phyloP scores from a whole-genome alignment of 306 rosid genomes.

The Myrica gale region DNA sequence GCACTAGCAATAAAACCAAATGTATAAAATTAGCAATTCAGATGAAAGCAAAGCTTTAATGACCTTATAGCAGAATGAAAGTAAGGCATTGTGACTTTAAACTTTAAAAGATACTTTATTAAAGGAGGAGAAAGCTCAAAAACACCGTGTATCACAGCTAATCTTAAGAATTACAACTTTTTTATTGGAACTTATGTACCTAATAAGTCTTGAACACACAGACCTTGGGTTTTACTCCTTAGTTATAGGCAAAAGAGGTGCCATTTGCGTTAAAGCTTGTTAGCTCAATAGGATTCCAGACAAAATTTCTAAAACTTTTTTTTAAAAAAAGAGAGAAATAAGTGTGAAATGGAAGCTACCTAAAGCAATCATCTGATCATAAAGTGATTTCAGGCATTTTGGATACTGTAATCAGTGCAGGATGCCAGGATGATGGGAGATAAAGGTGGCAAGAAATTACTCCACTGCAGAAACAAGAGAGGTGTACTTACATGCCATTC shows the following conservation, averaged over 20 bases:
- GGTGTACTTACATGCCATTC: constrained; percentile 92
- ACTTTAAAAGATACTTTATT: background rate
- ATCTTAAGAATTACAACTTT: too few species aligned
- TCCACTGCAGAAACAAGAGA: constrained; percentile 16
- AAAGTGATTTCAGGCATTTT: too few species aligned
- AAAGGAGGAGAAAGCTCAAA: background rate
- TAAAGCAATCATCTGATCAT: background rate
- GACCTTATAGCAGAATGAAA: constrained; percentile 14
- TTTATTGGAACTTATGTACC: too few species aligned
- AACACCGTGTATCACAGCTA: background rate
- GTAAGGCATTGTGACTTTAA: too few species aligned
- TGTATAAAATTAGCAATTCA: constrained; percentile 20
- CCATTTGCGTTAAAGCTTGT: background rate
- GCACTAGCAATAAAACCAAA: constrained; percentile 43
- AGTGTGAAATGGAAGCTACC: background rate
- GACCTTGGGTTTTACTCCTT: background rate
- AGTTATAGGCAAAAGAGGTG: background rate
- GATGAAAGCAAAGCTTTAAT: constrained; percentile 15
- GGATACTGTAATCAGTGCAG: constrained; percentile 15
- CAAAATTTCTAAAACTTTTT: background rate
- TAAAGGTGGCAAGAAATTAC: constrained; percentile 11
- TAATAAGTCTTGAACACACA: background rate
- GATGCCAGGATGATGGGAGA: background rate
- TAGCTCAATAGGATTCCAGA: background rate
- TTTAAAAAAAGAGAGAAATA: too few species aligned